Evolutionary conservation across 2,329 filamentous ascomycete genomes (phyloP).

Genomic region (Claviceps maximensis): DNA sequence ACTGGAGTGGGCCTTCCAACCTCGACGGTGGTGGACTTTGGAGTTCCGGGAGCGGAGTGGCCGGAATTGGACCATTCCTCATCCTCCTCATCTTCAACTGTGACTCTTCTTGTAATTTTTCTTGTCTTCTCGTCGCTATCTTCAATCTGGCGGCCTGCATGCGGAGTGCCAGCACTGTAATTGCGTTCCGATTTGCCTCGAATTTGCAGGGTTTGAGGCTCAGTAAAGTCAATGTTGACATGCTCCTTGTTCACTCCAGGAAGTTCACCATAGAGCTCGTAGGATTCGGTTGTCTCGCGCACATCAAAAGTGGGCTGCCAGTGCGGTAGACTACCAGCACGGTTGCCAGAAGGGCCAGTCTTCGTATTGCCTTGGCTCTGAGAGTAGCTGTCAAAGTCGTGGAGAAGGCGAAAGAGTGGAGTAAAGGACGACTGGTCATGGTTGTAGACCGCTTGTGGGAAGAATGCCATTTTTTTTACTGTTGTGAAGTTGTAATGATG

Average conservation of each 20-base stretch:
- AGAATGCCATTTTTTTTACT: constrained; percentile 46
- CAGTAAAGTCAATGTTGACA: constrained; percentile 66
- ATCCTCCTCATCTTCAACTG: constrained; percentile 49
- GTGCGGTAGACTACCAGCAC: constrained; percentile 26
- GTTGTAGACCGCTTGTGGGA: constrained; percentile 39
- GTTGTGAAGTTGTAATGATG: constrained; percentile 11
- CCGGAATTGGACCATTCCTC: constrained; percentile 14
- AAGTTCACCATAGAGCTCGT: constrained; percentile 70
- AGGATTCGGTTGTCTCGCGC: constrained; percentile 52
- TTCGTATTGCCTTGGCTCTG: constrained; percentile 21
- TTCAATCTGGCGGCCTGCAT: constrained; percentile 35
- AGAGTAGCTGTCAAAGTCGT: constrained; percentile 48
- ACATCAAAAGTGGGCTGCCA: constrained; percentile 73
- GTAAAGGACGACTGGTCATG: constrained; percentile 39
- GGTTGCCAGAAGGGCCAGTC: constrained; percentile 14
- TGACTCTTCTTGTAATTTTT: constrained; percentile 39
- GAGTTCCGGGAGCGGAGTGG: constrained; percentile 3
- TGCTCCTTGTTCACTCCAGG: constrained; percentile 63
- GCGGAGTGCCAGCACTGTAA: constrained; percentile 40
- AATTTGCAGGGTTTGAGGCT: constrained; percentile 59
- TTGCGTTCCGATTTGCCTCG: constrained; percentile 55
- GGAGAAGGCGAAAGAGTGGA: constrained; percentile 50
- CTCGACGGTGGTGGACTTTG: constrained; percentile 8
- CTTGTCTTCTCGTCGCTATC: constrained; percentile 23
- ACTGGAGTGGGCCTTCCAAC: constrained; percentile 12